Percentiles rank a stretch among this genome's conserved stretches.
Evolutionary conservation across 2,329 filamentous ascomycete species (phyloP).

Genomic region (Fusarium goolgardi): DNA sequence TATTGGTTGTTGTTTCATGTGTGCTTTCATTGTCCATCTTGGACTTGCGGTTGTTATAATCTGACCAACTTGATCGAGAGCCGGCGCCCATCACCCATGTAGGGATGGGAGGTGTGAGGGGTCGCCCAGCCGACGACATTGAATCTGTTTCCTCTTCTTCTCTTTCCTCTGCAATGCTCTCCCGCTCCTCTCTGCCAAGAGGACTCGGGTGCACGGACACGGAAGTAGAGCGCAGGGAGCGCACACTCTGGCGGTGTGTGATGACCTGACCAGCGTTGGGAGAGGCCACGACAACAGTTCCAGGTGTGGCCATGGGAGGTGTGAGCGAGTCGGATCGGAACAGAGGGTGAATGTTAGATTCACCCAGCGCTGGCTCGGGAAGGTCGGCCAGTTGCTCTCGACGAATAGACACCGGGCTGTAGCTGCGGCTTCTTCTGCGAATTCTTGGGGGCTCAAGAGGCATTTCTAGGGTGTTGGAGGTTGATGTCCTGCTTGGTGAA

Average conservation of each 20-base stretch:
- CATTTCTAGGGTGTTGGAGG: conserved; percentile 65
- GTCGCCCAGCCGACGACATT: conserved; percentile 53
- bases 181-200: conserved; percentile 56
- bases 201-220: conserved; percentile 60
- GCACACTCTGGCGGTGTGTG: conserved; percentile 62
- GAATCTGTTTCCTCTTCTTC: conserved; percentile 42
- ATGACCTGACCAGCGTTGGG: conserved; percentile 75
- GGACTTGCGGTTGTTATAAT: conserved; percentile 57
- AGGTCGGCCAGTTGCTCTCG: conserved; percentile 63
- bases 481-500: conserved; percentile 72
- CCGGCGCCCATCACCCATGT: conserved; percentile 69
- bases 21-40: conserved; percentile 28
- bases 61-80: conserved; percentile 61
- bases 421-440: conserved; percentile 62
- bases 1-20: conserved; percentile 7
- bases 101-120: conserved; percentile 70
- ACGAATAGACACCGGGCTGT: conserved; percentile 57
- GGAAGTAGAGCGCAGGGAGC: conserved; percentile 67
- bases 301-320: conserved; percentile 73
- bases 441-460: conserved; percentile 65
- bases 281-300: conserved; percentile 77
- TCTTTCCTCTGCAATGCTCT: conserved; percentile 41
- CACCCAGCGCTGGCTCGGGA: conserved; percentile 56
- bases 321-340: conserved; percentile 78
- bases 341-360: conserved; percentile 80